These are phyloP conservation scores for Sporothrix mexicana DNA, from an alignment of 2,329 filamentous ascomycete species.

Conservation along the genomic window DNA sequence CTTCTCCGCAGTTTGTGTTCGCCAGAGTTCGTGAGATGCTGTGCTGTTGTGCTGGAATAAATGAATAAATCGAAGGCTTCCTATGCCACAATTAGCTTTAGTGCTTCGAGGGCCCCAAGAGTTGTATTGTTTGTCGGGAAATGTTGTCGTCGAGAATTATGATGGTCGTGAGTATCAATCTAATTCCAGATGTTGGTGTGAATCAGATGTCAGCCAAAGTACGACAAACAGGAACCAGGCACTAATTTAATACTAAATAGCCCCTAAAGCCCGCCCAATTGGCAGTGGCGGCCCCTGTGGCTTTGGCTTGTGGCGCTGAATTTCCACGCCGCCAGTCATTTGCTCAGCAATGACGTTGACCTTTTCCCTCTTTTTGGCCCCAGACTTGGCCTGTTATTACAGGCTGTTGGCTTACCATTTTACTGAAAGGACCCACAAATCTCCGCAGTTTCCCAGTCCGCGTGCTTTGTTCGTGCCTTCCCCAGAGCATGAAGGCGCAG, in stretches of 20 bases:
- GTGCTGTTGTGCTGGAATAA: too few relatives aligned
- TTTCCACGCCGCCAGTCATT: conserved; percentile 20
- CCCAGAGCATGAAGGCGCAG: conserved; percentile 25
- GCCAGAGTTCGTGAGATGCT: too few relatives aligned
- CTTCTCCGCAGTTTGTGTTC: neutral
- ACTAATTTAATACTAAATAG: neutral
- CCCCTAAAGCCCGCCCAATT: neutral
- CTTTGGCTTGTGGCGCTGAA: conserved; percentile 8
- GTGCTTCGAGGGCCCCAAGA: too few relatives aligned
- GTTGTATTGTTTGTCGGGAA: too few relatives aligned
- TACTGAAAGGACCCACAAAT: conserved; percentile 28
- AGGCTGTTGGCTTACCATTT: neutral
- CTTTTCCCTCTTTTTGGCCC: conserved; percentile 10
- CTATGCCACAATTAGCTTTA: too few relatives aligned
- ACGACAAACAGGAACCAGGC: neutral
- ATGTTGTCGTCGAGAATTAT: too few relatives aligned
- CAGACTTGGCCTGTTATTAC: neutral
- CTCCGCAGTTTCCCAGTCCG: conserved; percentile 25
- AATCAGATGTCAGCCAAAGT: neutral
- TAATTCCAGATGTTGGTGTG: too few relatives aligned
- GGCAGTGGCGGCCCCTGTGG: neutral
- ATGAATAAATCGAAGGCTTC: too few relatives aligned
- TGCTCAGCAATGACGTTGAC: conserved; percentile 30
- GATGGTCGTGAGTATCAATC: too few relatives aligned
- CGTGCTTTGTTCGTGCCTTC: conserved; percentile 28